These are phyloP conservation scores for Ogataea ganodermae DNA, from an alignment of 805 yeast species.

Conservation along the genomic window DNA sequence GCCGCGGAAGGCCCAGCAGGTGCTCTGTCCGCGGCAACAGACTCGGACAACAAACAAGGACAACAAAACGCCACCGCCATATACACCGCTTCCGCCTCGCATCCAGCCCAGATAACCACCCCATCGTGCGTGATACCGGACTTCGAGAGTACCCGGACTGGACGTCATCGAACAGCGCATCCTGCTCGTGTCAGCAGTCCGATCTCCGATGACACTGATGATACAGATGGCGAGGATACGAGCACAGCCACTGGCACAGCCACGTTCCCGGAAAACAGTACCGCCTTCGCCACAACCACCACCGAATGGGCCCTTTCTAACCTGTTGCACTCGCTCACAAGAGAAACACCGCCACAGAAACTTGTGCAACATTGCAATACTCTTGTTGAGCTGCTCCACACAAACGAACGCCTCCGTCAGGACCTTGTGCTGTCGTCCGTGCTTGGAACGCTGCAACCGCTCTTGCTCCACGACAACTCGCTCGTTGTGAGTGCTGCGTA, in stretches of 20 bases:
- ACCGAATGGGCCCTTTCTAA: constrained; percentile 69
- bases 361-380: constrained; percentile 66
- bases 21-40: too few relatives aligned
- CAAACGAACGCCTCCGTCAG: constrained; percentile 59
- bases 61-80: background rate
- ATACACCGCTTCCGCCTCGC: background rate
- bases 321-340: constrained; percentile 56
- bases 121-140: constrained; percentile 25
- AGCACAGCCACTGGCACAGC: background rate
- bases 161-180: constrained; percentile 15
- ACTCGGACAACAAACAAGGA: background rate
- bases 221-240: background rate
- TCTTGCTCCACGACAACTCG: constrained; percentile 50
- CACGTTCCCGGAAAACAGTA: background rate
- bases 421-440: constrained; percentile 65
- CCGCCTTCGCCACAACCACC: constrained; percentile 28
- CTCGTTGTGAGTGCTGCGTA: constrained; percentile 76
- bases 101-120: constrained; percentile 16
- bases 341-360: constrained; percentile 49
- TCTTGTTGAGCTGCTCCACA: constrained; percentile 55
- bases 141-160: constrained; percentile 24
- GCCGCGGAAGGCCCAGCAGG: too few relatives aligned
- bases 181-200: too few relatives aligned
- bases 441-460: constrained; percentile 53
- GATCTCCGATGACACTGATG: constrained; percentile 17